phyloP scores from a whole-genome alignment of 352 stramenopile genomes.

The Pythium graminicola region DNA sequence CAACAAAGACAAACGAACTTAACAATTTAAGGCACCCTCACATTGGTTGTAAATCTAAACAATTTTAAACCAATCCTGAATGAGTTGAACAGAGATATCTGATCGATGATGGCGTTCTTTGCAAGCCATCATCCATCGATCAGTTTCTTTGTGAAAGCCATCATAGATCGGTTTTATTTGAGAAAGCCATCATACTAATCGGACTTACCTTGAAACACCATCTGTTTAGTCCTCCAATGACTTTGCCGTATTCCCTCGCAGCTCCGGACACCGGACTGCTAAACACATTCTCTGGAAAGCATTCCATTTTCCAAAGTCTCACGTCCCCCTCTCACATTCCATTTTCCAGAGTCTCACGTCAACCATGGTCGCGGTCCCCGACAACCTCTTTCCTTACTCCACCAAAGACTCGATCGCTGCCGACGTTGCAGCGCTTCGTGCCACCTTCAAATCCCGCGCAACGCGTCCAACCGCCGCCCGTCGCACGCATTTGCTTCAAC shows the following conservation, averaged over 20 bases:
- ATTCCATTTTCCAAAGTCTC: background rate
- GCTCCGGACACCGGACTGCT: too few species aligned
- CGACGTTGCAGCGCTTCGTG: slow-evolving; percentile 45
- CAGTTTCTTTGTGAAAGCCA: too few species aligned
- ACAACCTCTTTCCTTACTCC: slow-evolving; percentile 21
- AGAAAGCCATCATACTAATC: too few species aligned
- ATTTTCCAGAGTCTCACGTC: too few species aligned
- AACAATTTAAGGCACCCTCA: background rate
- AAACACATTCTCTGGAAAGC: background rate
- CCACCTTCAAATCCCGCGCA: slow-evolving; percentile 37
- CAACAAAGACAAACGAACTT: background rate
- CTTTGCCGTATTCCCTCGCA: too few species aligned
- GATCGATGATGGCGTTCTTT: background rate
- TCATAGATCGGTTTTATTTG: too few species aligned
- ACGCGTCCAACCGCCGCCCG: too few species aligned
- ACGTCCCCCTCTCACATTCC: background rate
- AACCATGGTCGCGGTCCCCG: slow-evolving; percentile 9
- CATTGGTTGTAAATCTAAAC: background rate
- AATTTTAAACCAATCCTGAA: slow-evolving; percentile 1
- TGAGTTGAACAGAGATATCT: background rate
- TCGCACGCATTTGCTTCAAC: slow-evolving; percentile 36
- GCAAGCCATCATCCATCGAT: too few species aligned
- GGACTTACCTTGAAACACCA: background rate
- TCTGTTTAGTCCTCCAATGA: slow-evolving; percentile 4
- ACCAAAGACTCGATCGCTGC: slow-evolving; percentile 25